These are phyloP conservation scores for Amphirosellinia nigrospora DNA, from an alignment of 495 filamentous ascomycete species.

Conservation along the genomic window DNA sequence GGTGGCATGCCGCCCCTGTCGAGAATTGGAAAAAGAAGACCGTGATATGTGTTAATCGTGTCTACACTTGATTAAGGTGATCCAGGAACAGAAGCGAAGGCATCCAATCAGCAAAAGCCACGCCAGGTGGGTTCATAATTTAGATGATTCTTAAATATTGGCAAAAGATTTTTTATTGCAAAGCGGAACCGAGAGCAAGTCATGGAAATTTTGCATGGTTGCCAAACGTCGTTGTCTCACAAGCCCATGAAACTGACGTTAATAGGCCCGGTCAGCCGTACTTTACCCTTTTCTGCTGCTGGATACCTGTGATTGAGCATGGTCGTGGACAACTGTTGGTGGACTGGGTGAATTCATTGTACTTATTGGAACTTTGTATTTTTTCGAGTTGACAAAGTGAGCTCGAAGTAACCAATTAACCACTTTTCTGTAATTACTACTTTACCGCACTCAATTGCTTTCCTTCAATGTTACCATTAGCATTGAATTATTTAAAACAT, in stretches of 20 bases:
- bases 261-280: too few species aligned
- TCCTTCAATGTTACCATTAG: too few species aligned
- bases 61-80: background rate
- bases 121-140: background rate
- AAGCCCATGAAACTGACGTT: too few species aligned
- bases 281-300: too few species aligned
- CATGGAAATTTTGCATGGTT: background rate
- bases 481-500: too few species aligned
- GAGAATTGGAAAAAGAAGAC: background rate
- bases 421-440: background rate
- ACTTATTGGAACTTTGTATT: background rate
- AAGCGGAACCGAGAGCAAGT: background rate
- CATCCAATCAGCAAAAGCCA: background rate
- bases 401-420: background rate
- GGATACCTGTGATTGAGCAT: background rate
- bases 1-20: background rate
- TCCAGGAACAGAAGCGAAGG: background rate
- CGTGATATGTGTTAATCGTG: background rate
- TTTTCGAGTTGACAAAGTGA: background rate
- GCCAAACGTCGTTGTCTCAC: background rate
- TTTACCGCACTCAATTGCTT: too few species aligned
- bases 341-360: background rate
- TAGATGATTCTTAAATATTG: background rate
- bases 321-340: background rate
- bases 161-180: background rate